A percentile compares a stretch with the other conserved stretches of the same genome.
These are phyloP conservation scores for Neurospora intermedia DNA, from an alignment of 495 filamentous ascomycete genomes.

Conservation along the genomic window DNA sequence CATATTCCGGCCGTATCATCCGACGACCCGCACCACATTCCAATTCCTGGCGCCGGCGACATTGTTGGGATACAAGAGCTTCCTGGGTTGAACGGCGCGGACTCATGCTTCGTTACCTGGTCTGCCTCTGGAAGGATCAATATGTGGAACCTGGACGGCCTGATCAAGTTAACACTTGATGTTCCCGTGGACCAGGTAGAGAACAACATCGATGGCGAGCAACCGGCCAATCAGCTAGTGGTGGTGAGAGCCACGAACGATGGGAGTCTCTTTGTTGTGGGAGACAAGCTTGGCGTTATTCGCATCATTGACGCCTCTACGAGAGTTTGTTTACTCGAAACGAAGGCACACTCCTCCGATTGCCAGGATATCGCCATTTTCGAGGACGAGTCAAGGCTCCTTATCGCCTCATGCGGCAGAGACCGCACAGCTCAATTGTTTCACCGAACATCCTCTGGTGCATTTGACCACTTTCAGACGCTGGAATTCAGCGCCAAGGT, in stretches of 20 bases:
- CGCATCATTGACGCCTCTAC: conserved; percentile 42
- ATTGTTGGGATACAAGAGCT: conserved; percentile 66
- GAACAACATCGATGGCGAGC: conserved; percentile 42
- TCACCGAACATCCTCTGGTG: conserved; percentile 38
- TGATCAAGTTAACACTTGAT: conserved; percentile 48
- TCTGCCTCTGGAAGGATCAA: conserved; percentile 64
- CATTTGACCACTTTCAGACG: conserved; percentile 40
- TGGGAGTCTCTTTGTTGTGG: conserved; percentile 59
- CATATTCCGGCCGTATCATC: conserved; percentile 20
- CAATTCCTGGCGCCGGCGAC: conserved; percentile 62
- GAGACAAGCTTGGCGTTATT: conserved; percentile 76
- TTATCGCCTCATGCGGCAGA: conserved; percentile 72
- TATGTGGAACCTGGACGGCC: conserved; percentile 71
- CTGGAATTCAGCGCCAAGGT: conserved; percentile 39
- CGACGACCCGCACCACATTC: conserved; percentile 25
- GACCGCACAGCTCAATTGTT: conserved; percentile 91
- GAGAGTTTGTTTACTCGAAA: conserved; percentile 46
- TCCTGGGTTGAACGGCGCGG: conserved; percentile 39
- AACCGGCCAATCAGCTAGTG: conserved; percentile 60
- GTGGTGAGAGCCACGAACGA: conserved; percentile 50
- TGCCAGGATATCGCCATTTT: conserved; percentile 70
- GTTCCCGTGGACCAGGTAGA: conserved; percentile 58
- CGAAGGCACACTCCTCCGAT: conserved; percentile 79
- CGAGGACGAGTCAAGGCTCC: conserved; percentile 38
- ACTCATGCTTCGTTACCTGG: conserved; percentile 79